These are phyloP conservation scores for Phytophthora europaea DNA, from an alignment of 352 stramenopile genomes.

Conservation along the genomic window DNA sequence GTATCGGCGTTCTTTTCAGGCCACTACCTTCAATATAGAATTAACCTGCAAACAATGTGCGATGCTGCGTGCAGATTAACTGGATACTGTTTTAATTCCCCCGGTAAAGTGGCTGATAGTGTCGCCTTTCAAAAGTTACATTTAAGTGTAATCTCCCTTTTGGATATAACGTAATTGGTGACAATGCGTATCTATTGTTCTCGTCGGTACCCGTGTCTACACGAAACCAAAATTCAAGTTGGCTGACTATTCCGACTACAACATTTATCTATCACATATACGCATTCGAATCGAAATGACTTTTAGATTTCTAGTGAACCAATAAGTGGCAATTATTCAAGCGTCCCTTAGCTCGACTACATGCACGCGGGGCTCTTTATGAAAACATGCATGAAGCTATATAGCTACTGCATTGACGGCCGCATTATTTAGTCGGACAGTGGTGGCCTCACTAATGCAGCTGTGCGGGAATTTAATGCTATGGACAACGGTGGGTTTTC, in stretches of 20 bases:
- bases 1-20: constrained; percentile 10
- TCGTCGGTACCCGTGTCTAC: background rate
- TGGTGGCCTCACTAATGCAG: background rate
- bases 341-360: constrained; percentile 1
- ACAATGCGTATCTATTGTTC: constrained; percentile 8
- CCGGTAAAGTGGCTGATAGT: background rate
- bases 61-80: constrained; percentile 8
- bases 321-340: constrained; percentile 18
- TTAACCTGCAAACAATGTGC: constrained; percentile 14
- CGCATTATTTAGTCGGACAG: background rate
- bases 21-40: constrained; percentile 5
- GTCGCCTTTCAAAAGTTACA: constrained; percentile 11
- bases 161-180: constrained; percentile 5
- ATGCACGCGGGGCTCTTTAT: constrained; percentile 1
- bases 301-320: constrained; percentile 16
- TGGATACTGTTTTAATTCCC: too few relatives aligned
- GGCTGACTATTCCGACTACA: constrained; percentile 14
- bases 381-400: constrained; percentile 23
- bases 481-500: background rate
- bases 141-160: constrained; percentile 1
- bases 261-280: constrained; percentile 5
- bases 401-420: constrained; percentile 10
- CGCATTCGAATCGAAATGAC: constrained; percentile 17
- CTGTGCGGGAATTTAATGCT: background rate
- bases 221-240: constrained; percentile 9